Evolutionary conservation across 176 grass and related monocot species (phyloP).

Genomic region (Ensete ventricosum): DNA sequence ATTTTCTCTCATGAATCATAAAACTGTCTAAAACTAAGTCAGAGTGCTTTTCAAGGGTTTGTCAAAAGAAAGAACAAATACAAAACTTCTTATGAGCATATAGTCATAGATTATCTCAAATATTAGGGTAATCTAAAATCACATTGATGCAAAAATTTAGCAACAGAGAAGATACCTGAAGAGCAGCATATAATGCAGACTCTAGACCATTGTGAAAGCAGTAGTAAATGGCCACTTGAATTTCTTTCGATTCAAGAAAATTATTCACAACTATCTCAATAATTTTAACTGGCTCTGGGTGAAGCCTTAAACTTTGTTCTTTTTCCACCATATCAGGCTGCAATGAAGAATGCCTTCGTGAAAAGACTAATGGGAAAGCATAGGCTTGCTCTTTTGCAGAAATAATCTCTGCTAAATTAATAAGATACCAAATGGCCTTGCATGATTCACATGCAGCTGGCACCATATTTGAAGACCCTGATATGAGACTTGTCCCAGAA

Average conservation of each 20-base stretch:
- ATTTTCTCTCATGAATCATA: not conserved
- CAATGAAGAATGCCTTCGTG: slow-evolving; percentile 36
- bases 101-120: not conserved
- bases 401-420: slow-evolving; percentile 70
- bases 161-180: slow-evolving; percentile 50
- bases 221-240: slow-evolving; percentile 87
- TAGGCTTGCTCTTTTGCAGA: slow-evolving; percentile 45
- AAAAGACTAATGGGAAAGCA: slow-evolving; percentile 71
- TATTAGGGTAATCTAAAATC: not conserved
- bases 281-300: slow-evolving; percentile 40
- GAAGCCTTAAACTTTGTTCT: slow-evolving; percentile 34
- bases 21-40: not conserved
- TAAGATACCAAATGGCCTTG: slow-evolving; percentile 90
- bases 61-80: not conserved
- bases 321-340: slow-evolving; percentile 23
- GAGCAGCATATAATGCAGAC: slow-evolving; percentile 73
- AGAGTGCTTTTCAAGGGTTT: not conserved
- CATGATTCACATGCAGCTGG: slow-evolving; percentile 92
- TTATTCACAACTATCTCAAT: slow-evolving; percentile 61
- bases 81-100: not conserved
- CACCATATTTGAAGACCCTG: slow-evolving; percentile 81
- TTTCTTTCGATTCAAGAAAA: slow-evolving; percentile 51
- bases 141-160: slow-evolving; percentile 5
- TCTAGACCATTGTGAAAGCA: slow-evolving; percentile 87
- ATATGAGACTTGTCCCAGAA: slow-evolving; percentile 58